Percentiles rank a stretch among this genome's conserved stretches.
phyloP scores from a whole-genome alignment of 352 stramenopile genomes.

The Phytophthora fragariae region DNA sequence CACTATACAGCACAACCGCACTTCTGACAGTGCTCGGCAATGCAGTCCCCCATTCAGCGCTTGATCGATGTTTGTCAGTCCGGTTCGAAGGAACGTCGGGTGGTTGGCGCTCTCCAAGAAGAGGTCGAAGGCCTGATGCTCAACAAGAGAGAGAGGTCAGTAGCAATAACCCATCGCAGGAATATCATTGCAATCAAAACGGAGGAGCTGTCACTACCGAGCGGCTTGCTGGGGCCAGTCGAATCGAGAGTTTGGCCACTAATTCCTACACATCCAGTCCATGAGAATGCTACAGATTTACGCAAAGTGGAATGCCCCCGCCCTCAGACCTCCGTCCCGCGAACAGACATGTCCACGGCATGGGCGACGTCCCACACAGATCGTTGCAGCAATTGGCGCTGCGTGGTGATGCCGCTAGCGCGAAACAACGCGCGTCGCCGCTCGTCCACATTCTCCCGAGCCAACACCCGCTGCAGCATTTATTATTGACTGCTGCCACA shows the following conservation, averaged over 20 bases:
- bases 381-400: constrained; percentile 60
- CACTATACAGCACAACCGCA: constrained; percentile 15
- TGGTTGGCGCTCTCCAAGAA: constrained; percentile 79
- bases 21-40: constrained; percentile 61
- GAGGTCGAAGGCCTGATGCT: constrained; percentile 73
- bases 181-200: not conserved
- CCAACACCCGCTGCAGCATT: constrained; percentile 73
- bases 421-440: constrained; percentile 50
- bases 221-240: constrained; percentile 50
- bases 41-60: constrained; percentile 73
- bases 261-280: constrained; percentile 46
- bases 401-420: constrained; percentile 60
- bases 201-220: constrained; percentile 36
- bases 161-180: constrained; percentile 7
- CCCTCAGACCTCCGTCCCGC: constrained; percentile 53
- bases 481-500: constrained; percentile 34
- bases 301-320: constrained; percentile 1
- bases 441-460: constrained; percentile 62
- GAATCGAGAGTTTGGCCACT: constrained; percentile 62
- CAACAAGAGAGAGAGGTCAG: constrained; percentile 9
- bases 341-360: constrained; percentile 69
- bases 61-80: constrained; percentile 64
- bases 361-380: constrained; percentile 73
- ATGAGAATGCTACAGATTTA: constrained; percentile 8
- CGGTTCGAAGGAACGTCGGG: constrained; percentile 70